These are phyloP conservation scores for Dissophora globulifera DNA, from an alignment of 192 early-diverging fungal genomes.

Conservation along the genomic window DNA sequence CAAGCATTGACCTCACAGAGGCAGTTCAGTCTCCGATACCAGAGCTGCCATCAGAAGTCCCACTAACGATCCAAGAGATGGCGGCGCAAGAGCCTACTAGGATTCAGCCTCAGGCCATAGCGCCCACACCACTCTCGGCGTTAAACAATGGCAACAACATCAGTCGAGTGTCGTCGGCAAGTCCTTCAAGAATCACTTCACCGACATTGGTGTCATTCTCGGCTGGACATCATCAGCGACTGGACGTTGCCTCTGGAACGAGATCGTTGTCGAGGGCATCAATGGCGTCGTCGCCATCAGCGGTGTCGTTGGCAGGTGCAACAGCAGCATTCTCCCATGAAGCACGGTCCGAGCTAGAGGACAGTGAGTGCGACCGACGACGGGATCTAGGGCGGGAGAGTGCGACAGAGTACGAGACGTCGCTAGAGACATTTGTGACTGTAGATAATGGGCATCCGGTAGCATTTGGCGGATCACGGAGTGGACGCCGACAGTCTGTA, in stretches of 20 bases:
- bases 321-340: slow-evolving; percentile 9
- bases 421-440: slow-evolving; percentile 32
- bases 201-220: slow-evolving; percentile 6
- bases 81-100: slow-evolving; percentile 36
- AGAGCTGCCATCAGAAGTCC: background rate
- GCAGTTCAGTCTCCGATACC: background rate
- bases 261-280: background rate
- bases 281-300: too few relatives aligned
- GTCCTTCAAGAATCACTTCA: slow-evolving; percentile 32
- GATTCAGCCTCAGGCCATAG: background rate
- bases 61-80: slow-evolving; percentile 35
- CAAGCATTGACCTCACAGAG: slow-evolving; percentile 20
- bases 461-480: background rate
- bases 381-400: slow-evolving; percentile 26
- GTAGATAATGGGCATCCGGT: slow-evolving; percentile 13
- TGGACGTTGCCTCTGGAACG: slow-evolving; percentile 5
- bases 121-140: background rate
- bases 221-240: background rate
- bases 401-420: slow-evolving; percentile 47
- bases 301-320: background rate
- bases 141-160: slow-evolving; percentile 22
- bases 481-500: background rate
- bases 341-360: slow-evolving; percentile 19
- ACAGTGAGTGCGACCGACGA: slow-evolving; percentile 37
- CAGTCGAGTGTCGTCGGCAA: slow-evolving; percentile 26